Conservation (phyloP, 345 rosid genomes). For the Pistacia vera region DNA sequence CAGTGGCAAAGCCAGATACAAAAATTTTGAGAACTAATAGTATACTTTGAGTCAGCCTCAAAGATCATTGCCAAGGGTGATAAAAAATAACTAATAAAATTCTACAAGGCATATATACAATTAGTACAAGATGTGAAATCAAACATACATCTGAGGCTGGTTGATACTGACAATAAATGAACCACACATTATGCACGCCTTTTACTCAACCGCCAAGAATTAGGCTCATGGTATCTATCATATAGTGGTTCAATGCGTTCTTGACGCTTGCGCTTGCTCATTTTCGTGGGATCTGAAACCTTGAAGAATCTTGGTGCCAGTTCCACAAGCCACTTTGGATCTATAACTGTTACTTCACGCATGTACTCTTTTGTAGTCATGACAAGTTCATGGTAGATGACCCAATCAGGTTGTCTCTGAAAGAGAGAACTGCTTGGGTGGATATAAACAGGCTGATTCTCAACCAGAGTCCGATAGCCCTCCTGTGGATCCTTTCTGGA, state of each 20-base stretch:
- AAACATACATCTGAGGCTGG: not conserved
- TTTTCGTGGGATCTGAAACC: slow-evolving; percentile 79
- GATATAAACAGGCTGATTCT: slow-evolving; percentile 84
- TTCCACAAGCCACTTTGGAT: slow-evolving; percentile 93
- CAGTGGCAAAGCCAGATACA: not conserved
- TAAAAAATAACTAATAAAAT: not conserved
- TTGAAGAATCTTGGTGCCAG: slow-evolving; percentile 91
- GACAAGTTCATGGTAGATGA: slow-evolving; percentile 87
- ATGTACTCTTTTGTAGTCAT: slow-evolving; percentile 95
- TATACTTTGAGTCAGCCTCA: not conserved
- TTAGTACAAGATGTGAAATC: slow-evolving; percentile 6
- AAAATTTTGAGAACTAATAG: not conserved
- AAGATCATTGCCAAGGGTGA: not conserved
- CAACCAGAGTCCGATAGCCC: slow-evolving; percentile 81
- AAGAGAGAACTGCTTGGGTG: slow-evolving; percentile 94
- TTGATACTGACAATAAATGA: not conserved
- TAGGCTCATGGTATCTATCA: slow-evolving; percentile 88
- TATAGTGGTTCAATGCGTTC: slow-evolving; percentile 87
- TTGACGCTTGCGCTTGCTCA: slow-evolving; percentile 91
- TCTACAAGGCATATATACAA: slow-evolving; percentile 11
- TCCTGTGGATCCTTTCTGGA: slow-evolving; percentile 89
- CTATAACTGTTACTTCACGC: slow-evolving; percentile 84
- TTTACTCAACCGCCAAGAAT: slow-evolving; percentile 88
- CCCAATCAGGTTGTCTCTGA: slow-evolving; percentile 97
- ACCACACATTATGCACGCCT: slow-evolving; percentile 61